Evolutionary conservation across 345 rosid species (phyloP).

Genomic region (Pugionium cornutum): DNA sequence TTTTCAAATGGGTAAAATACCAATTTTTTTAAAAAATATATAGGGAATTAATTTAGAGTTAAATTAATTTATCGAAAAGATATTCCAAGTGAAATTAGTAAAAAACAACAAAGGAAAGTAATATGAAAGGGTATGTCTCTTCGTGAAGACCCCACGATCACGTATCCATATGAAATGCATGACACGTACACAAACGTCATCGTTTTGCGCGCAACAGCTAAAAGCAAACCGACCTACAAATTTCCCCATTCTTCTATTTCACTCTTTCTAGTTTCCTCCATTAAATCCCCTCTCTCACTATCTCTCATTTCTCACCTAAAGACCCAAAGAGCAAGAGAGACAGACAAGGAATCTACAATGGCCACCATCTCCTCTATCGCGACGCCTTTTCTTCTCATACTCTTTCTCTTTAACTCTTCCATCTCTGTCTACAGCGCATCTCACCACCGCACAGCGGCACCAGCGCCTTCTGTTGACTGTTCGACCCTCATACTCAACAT

Average conservation of each 20-base stretch:
- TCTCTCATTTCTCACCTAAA: neutral
- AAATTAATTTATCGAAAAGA: too few relatives aligned
- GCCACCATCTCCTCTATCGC: neutral
- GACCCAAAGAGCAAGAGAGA: slow-evolving; percentile 4
- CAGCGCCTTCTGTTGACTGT: slow-evolving; percentile 42
- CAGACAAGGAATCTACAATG: slow-evolving; percentile 10
- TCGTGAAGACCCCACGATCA: slow-evolving; percentile 37
- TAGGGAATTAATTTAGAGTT: too few relatives aligned
- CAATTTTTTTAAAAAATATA: too few relatives aligned
- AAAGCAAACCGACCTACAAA: slow-evolving; percentile 36
- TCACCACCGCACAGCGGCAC: slow-evolving; percentile 37
- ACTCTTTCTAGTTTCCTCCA: slow-evolving; percentile 10
- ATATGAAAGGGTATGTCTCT: slow-evolving; percentile 39
- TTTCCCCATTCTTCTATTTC: neutral
- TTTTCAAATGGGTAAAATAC: too few relatives aligned
- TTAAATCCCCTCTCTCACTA: neutral
- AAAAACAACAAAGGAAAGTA: slow-evolving; percentile 8
- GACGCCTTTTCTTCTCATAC: neutral
- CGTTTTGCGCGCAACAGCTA: slow-evolving; percentile 11
- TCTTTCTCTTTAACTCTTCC: slow-evolving; percentile 15
- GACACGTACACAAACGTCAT: slow-evolving; percentile 42
- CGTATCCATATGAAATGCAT: slow-evolving; percentile 27
- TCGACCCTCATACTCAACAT: slow-evolving; percentile 42
- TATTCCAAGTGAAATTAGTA: neutral
- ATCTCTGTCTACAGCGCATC: slow-evolving; percentile 30